Base-by-base conservation (phyloP, 495 filamentous ascomycete genomes). In the Immersiella caudata region DNA sequence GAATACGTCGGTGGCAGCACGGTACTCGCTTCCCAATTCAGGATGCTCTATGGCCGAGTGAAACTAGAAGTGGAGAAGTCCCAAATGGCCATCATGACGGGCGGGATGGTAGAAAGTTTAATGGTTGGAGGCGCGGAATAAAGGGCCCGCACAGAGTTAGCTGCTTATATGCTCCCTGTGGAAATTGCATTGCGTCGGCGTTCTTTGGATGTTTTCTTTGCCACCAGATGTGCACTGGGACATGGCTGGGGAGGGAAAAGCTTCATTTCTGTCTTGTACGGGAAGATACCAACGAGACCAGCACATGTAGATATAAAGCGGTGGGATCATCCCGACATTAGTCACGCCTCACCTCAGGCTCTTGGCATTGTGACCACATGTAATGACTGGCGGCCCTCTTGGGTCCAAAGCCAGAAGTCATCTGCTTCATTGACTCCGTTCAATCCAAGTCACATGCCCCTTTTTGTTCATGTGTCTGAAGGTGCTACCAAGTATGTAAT, bases 21-120 rank as follows among this genome's bases (percentile, higher is more conserved):
- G 0, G 88, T 92, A 74, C 85, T 97, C 54, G 91, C 93, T 60
- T 79, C 78, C 49, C 79, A 86, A 68, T 82, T 97, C 67, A 82
- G 83, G 66, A 74, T 77, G 27, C 80, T 98, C 67, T 88, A 90
- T 68, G 77, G 81, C 36, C 82, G 86, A 27, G 93, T 97, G 20
- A 86, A 87, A 25, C 78, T 84, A 25, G 91, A 95, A 76, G 91
- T 94, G 21, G 91, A 96, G 75, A 86, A 87, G 72, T 88, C 90
- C 16, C 91, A 97, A 74, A 84, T 89, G 75, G 92, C 93, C 1
- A 88, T 84, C 63, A 85, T 89, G 78, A 92, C 90, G 6, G 85
- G 83, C 66, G 94, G 94, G 0, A 97, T 97, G 93, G 74, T 97
- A 65, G 91, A 90, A 64, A 90, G 92, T 82, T 76, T 97, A 46